Conservation (phyloP, 495 filamentous ascomycete species). For the Aspergillus wentii region DNA sequence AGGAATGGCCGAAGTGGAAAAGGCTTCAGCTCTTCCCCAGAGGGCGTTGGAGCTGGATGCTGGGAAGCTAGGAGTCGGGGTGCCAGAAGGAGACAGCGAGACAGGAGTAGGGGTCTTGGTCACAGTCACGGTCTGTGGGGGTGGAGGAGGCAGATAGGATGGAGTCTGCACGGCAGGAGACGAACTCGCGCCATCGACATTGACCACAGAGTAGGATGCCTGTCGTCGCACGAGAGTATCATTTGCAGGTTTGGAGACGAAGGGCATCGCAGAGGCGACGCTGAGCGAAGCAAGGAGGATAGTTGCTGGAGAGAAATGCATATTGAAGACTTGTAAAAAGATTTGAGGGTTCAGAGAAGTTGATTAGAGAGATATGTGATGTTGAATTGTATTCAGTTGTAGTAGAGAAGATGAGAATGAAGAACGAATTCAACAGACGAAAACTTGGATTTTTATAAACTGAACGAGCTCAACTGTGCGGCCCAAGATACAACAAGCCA, state of each 20-base stretch:
- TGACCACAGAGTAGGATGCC: slow-evolving; percentile 41
- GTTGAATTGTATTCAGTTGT: no score
- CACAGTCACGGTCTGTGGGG: slow-evolving; percentile 25
- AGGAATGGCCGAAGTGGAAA: no score
- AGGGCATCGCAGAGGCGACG: slow-evolving; percentile 26
- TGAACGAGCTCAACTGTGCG: no score
- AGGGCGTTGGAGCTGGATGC: not conserved
- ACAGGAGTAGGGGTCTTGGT: slow-evolving; percentile 28
- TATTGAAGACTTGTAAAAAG: no score
- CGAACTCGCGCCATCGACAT: slow-evolving; percentile 43
- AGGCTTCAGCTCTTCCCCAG: not conserved
- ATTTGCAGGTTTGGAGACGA: slow-evolving; percentile 16
- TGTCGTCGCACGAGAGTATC: slow-evolving; percentile 25
- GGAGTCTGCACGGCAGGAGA: no score
- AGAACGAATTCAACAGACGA: no score
- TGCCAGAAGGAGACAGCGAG: slow-evolving; percentile 21
- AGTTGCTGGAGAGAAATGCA: slow-evolving; percentile 28
- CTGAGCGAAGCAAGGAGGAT: slow-evolving; percentile 23
- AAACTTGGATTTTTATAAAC: no score
- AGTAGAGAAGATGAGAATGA: no score
- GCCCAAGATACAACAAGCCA: no score
- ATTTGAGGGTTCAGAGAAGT: no score
- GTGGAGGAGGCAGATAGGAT: no score
- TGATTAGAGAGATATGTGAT: no score
- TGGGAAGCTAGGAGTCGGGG: slow-evolving; percentile 1